Conservation (phyloP, 768 basidiomycete species). For the Boletus rex-veris region DNA sequence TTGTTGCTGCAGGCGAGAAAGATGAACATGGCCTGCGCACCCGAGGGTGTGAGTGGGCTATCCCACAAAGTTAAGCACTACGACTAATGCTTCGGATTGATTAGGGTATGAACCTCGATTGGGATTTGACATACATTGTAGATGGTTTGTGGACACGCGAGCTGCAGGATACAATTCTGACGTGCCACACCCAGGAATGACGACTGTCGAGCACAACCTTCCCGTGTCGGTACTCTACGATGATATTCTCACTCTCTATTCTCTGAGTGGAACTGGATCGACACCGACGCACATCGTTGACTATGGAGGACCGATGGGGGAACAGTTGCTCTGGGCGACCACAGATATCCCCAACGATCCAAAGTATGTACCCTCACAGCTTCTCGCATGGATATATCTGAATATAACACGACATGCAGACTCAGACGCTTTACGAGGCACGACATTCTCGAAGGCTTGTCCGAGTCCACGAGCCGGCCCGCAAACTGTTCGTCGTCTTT, state of each 20-base stretch:
- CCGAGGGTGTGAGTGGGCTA: conserved; percentile 52
- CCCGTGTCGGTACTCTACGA: conserved; percentile 65
- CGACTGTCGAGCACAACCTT: conserved; percentile 68
- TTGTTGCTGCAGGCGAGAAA: conserved; percentile 58
- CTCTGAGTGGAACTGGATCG: conserved; percentile 63
- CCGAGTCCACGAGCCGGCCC: conserved; percentile 61
- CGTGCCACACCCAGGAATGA: conserved; percentile 52
- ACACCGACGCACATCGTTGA: conserved; percentile 77
- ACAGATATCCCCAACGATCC: conserved; percentile 63
- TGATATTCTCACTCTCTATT: conserved; percentile 60
- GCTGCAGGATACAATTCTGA: background rate
- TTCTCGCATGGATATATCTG: background rate
- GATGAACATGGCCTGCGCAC: conserved; percentile 66
- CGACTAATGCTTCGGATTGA: background rate
- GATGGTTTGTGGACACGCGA: conserved; percentile 48
- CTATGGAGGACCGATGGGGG: conserved; percentile 70
- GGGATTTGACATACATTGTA: conserved; percentile 77
- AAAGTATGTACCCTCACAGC: conserved; percentile 43
- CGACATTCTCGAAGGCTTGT: conserved; percentile 55
- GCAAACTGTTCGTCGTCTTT: conserved; percentile 44
- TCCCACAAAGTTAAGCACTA: background rate
- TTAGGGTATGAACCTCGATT: conserved; percentile 73
- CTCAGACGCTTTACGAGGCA: conserved; percentile 63
- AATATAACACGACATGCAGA: conserved; percentile 32
- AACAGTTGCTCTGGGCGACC: conserved; percentile 65